Base-by-base conservation (phyloP, 106 monocot genomes). In the Dendrobium huoshanense region DNA sequence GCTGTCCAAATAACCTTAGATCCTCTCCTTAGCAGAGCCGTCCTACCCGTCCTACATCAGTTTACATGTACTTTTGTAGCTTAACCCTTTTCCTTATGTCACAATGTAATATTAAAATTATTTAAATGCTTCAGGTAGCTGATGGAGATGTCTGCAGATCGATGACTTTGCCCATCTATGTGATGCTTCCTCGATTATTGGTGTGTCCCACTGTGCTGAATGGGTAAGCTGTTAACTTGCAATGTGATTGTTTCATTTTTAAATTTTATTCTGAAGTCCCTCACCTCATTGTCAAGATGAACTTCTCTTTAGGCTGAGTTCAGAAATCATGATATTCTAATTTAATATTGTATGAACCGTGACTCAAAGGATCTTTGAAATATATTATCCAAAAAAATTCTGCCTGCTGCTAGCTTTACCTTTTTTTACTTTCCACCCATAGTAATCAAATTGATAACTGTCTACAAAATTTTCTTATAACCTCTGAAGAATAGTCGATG, bases 131-230 rank as follows among this genome's bases (percentile, higher is more conserved):
- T 73, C 78, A 88, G 88, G 79, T 88, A 77, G 88, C 88, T 81
- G 88, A 88, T 86, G 88, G 88, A 68, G 83, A 88, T 83, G 79
- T 88, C 9, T 86, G 72, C 27, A 65, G 85, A 70, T 85, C 78
- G 6, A 42, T 88, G 59, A 79, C 83, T 82, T 65, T 88, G 56
- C 85, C 88, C 6, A 88, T 88, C 44, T 86, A 79, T 83, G 83
- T 88, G 41, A 48, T 88, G 79, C 85, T 88, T 81, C 88, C 88
- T 43, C 88, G 88, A 37, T 77, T 88, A 5, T 79, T 88, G 76
- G 83, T 85, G 25, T 85, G 88, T 67, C 85, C 88, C 27, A 86
- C 85, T 37, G 56, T 85, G 17, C 42, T 73, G 64, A 77, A 82
- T 65, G 88, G 88, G 88, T 88, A 74, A 79, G 72, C 59, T 17